Conservation (phyloP, 2,329 filamentous ascomycete genomes). For the Aspergillus fructus region DNA sequence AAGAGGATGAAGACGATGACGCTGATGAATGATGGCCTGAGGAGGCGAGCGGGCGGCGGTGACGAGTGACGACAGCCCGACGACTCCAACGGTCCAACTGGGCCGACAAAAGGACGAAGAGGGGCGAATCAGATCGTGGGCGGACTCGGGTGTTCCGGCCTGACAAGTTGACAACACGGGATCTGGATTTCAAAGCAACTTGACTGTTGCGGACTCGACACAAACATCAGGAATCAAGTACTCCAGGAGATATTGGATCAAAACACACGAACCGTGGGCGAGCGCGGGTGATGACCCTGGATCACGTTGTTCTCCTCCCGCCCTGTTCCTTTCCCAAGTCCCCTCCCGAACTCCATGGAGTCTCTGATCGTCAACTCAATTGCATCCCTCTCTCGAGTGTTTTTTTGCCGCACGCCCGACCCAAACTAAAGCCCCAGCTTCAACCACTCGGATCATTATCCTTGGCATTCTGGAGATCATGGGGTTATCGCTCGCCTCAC, state of each 20-base stretch:
- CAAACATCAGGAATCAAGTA: too few relatives aligned
- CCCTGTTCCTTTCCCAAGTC: too few relatives aligned
- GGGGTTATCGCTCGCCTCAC: background rate
- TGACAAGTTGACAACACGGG: background rate
- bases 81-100: background rate
- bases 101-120: background rate
- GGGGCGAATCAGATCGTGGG: background rate
- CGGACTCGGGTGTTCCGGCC: background rate
- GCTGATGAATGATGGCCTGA: background rate
- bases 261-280: conserved; percentile 1
- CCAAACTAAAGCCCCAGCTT: background rate
- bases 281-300: background rate
- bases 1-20: conserved; percentile 1
- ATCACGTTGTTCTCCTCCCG: background rate
- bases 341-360: background rate
- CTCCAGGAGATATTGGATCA: background rate
- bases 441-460: conserved; percentile 7
- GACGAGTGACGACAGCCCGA: background rate
- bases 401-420: conserved; percentile 1
- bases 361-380: background rate
- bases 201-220: too few relatives aligned
- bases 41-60: background rate
- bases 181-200: background rate
- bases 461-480: background rate
- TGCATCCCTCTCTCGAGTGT: background rate